Conservation (phyloP, 2,329 filamentous ascomycete species). For the Tympanopsis confertula region DNA sequence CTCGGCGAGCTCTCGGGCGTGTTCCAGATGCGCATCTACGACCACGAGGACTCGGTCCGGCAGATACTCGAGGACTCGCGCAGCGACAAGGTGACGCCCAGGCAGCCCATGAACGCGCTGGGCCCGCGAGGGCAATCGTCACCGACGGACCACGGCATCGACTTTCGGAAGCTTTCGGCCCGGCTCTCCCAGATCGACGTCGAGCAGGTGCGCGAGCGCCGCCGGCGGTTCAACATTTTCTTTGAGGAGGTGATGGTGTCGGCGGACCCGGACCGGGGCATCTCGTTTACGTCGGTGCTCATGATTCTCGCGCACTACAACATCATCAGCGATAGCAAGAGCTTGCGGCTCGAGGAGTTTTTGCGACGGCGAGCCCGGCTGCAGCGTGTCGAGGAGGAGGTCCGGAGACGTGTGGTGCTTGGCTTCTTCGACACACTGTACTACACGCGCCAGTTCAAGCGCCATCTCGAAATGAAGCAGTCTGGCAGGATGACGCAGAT, state of each 20-base stretch:
- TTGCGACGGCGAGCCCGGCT: constrained; percentile 77
- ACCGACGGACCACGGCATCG: constrained; percentile 35
- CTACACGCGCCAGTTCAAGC: constrained; percentile 74
- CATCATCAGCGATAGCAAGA: constrained; percentile 95
- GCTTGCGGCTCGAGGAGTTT: constrained; percentile 83
- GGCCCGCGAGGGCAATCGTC: constrained; percentile 23
- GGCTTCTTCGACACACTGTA: constrained; percentile 94
- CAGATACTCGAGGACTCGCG: constrained; percentile 77
- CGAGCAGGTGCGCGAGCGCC: constrained; percentile 59
- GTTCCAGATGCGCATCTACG: constrained; percentile 95
- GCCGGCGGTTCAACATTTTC: constrained; percentile 78
- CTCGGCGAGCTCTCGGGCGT: constrained; percentile 86
- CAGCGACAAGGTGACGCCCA: constrained; percentile 35
- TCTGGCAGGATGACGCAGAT: constrained; percentile 66
- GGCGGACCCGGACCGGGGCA: constrained; percentile 77
- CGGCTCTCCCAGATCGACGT: constrained; percentile 66
- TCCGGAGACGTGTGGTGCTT: constrained; percentile 77
- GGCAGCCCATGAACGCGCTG: constrained; percentile 22
- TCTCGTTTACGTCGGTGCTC: constrained; percentile 81
- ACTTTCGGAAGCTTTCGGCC: constrained; percentile 64
- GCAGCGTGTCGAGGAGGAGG: constrained; percentile 88
- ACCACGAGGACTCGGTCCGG: constrained; percentile 77
- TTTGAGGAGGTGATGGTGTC: constrained; percentile 94
- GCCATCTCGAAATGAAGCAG: constrained; percentile 59
- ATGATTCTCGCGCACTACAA: constrained; percentile 98